Percentiles rank a stretch among this genome's conserved stretches.
Conservation (phyloP, 2,329 filamentous ascomycete genomes). For the Bimuria novae-zelandiae region DNA sequence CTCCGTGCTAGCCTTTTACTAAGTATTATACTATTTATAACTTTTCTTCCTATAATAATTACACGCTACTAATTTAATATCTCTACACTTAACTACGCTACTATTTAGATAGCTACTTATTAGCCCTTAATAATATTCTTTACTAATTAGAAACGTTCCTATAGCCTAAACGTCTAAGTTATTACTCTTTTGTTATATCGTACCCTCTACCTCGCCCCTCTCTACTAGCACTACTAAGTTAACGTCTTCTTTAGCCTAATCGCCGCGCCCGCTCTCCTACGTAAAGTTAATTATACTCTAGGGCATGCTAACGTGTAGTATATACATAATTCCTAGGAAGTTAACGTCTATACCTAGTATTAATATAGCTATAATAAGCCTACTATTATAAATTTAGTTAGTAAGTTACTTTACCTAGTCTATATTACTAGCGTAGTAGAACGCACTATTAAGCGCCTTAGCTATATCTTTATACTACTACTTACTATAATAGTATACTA, state of each 20-base stretch:
- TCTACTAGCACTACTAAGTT: conserved; percentile 12
- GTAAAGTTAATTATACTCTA: conserved; percentile 18
- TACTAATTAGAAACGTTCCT: conserved; percentile 2
- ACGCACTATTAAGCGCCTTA: not conserved
- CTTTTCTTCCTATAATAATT: conserved; percentile 7
- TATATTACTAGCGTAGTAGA: not conserved
- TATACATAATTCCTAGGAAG: not conserved
- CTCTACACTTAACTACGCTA: conserved; percentile 1
- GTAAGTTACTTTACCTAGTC: not conserved
- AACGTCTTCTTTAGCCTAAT: conserved; percentile 3
- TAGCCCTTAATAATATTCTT: conserved; percentile 3
- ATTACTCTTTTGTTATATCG: conserved; percentile 2
- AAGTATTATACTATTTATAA: not conserved
- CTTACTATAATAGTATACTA: conserved; percentile 1
- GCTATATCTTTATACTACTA: not conserved
- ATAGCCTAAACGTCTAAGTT: conserved; percentile 11
- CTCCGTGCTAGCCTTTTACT: conserved; percentile 2
- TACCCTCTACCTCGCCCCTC: conserved; percentile 9
- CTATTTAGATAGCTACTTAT: conserved; percentile 15
- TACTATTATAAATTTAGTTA: not conserved
- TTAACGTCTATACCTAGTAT: not conserved
- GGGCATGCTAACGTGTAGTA: conserved; percentile 14
- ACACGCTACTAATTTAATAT: conserved; percentile 4
- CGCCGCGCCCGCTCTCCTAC: conserved; percentile 10
- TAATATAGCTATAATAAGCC: not conserved